Conservation (phyloP, 2,329 filamentous ascomycete species). For the Cladosporium oxysporum region DNA sequence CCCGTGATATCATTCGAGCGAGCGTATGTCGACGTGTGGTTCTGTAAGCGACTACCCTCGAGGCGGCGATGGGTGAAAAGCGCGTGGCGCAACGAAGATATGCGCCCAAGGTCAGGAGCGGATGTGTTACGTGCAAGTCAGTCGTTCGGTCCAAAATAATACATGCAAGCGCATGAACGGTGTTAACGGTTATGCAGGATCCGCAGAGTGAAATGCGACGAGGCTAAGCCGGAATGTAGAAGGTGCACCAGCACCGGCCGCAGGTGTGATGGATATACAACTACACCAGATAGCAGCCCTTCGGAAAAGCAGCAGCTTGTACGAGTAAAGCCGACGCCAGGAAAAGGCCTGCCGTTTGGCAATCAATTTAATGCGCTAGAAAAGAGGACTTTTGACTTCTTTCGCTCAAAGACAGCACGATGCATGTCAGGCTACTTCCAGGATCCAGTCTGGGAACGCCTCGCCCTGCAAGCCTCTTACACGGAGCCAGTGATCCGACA, state of each 20-base stretch:
- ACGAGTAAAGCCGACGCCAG: constrained; percentile 21
- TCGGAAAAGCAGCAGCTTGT: constrained; percentile 17
- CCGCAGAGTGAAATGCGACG: constrained; percentile 60
- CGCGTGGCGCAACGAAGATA: constrained; percentile 18
- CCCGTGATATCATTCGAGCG: neutral
- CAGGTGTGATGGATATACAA: constrained; percentile 53
- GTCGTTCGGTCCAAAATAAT: constrained; percentile 31
- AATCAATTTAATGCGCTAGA: constrained; percentile 31
- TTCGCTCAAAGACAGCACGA: constrained; percentile 31
- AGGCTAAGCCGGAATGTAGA: constrained; percentile 34
- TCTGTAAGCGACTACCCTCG: neutral
- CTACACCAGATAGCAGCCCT: constrained; percentile 19
- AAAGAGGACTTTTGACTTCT: constrained; percentile 35
- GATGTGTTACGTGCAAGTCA: constrained; percentile 59
- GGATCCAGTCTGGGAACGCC: constrained; percentile 34
- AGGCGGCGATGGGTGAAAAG: constrained; percentile 14
- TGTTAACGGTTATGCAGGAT: constrained; percentile 41
- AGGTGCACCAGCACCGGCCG: constrained; percentile 6
- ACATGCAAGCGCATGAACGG: neutral
- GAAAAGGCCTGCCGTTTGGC: constrained; percentile 27
- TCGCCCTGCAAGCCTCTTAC: constrained; percentile 35
- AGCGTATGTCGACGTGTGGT: constrained; percentile 1
- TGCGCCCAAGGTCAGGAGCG: constrained; percentile 34
- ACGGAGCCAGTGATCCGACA: constrained; percentile 36
- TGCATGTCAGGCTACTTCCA: constrained; percentile 35